A percentile compares a stretch with the other conserved stretches of the same genome.
Conservation (phyloP, 192 early-diverging fungal genomes). For the Lobulomyces angularis region DNA sequence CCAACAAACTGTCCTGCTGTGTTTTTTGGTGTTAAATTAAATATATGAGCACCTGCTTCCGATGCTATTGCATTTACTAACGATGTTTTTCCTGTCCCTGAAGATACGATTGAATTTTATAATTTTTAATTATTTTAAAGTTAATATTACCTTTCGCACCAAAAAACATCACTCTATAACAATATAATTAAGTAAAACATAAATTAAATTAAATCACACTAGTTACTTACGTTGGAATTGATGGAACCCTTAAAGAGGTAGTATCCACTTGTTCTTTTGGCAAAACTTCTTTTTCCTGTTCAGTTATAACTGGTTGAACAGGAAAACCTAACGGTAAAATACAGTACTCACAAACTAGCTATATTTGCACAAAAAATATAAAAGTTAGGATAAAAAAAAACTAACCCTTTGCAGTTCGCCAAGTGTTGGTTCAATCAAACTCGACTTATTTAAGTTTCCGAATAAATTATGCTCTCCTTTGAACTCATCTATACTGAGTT, state of each 20-base stretch:
- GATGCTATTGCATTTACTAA: constrained; percentile 42
- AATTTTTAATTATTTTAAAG: not conserved
- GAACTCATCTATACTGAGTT: constrained; percentile 16
- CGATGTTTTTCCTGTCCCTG: constrained; percentile 43
- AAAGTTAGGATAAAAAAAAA: too few species aligned
- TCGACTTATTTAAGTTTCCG: constrained; percentile 19
- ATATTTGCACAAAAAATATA: too few species aligned
- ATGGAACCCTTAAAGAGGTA: constrained; percentile 17
- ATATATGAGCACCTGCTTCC: constrained; percentile 36
- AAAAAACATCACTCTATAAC: too few species aligned
- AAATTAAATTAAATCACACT: too few species aligned
- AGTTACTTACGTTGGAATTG: constrained; percentile 24
- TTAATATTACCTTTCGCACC: not conserved
- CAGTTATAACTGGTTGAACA: constrained; percentile 12
- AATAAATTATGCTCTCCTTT: constrained; percentile 33
- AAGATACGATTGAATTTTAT: constrained; percentile 1
- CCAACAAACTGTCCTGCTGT: constrained; percentile 46
- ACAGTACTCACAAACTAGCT: constrained; percentile 41
- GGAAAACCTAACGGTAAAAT: constrained; percentile 30
- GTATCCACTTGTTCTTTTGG: too few species aligned
- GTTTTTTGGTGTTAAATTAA: constrained; percentile 43
- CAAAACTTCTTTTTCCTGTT: too few species aligned
- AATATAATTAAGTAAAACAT: too few species aligned
- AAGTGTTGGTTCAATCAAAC: constrained; percentile 30
- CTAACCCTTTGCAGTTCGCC: constrained; percentile 34